Percentiles rank a stretch among this genome's conserved stretches.
These are phyloP conservation scores for Paxillus ammoniavirescens DNA, from an alignment of 768 basidiomycete genomes.

Conservation along the genomic window DNA sequence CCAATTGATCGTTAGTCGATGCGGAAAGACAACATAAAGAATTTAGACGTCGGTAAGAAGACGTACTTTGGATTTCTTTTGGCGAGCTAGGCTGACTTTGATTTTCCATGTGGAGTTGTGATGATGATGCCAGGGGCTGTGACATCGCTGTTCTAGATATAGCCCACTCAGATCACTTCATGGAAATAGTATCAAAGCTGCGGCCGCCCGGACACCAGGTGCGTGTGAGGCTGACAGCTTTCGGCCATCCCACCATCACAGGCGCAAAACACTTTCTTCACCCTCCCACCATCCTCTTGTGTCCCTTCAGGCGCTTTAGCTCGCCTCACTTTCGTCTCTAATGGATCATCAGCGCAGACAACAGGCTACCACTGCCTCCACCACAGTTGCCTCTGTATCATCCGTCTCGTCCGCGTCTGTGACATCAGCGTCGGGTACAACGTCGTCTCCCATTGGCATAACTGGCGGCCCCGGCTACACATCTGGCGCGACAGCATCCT, in stretches of 20 bases:
- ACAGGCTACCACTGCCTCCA: slow-evolving; percentile 8
- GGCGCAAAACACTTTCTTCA: neutral
- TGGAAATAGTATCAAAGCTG: slow-evolving; percentile 4
- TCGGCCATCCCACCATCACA: neutral
- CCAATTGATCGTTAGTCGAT: no score
- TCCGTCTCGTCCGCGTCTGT: neutral
- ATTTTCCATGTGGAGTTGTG: no score
- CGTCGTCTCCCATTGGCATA: slow-evolving; percentile 15
- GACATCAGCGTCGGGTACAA: neutral
- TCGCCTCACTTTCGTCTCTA: neutral
- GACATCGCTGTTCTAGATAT: no score
- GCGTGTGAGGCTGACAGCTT: slow-evolving; percentile 15
- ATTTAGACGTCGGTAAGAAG: no score
- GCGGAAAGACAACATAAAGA: no score
- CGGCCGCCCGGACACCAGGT: neutral
- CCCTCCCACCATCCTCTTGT: neutral
- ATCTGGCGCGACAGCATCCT: slow-evolving; percentile 19
- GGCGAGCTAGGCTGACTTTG: no score
- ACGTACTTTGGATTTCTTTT: no score
- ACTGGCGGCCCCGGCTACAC: slow-evolving; percentile 27
- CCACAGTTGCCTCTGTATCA: slow-evolving; percentile 3
- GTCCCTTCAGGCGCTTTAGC: neutral
- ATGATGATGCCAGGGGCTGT: no score
- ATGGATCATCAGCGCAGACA: slow-evolving; percentile 26
- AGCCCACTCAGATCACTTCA: neutral